Evolutionary conservation across 495 filamentous ascomycete genomes (phyloP), one percentile per base, ranked within the genome.

Genomic region (Annulohypoxylon moriforme): DNA sequence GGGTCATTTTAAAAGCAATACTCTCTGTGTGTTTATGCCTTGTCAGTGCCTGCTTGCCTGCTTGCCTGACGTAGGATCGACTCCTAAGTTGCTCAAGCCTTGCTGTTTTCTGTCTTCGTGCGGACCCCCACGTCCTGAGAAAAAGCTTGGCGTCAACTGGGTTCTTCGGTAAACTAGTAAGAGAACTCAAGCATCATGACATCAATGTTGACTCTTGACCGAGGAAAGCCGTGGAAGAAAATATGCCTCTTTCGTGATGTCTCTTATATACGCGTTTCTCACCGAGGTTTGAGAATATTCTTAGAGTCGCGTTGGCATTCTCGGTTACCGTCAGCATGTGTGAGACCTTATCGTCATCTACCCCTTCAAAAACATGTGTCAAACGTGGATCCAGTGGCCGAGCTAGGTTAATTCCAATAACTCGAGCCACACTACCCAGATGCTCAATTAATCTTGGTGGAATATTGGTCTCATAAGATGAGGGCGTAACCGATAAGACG

Each of bases 181-280:
- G 61, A 57, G 58, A 65, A 68, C 64, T 65, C 31, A 22, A 68
- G 58, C 56, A 62, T 69, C 49, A 73, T 73, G 68, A 60, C 71
- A 69, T 73, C 66, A 69, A 73, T 63, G 62, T 73, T 44, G 33
- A 56, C 34, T 62, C 66, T 44, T 69, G 69, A 69, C 71, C 62
- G 71, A 69, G 47, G 27, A 53, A 63, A 52, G 5, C 57, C 38
- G 38, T 29, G 55, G 18, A 34, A 38, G 36, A 66, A 69, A 59
- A 29, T 13, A 38, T 46, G 36, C 24, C 59, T 47, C 57, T 36
- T 50, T 50, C 59, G 59, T 46, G 24, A 47, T 44, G 34, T 44
- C 22, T 62, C 31, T 31, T 16, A 14, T 29, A 47, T 27, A 33
- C 16, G 5, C 3, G 20, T 7, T 36, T 13, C 31, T 69, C 56